Conservation (phyloP, 1,139 yeast genomes). For the Candida sp. region DNA sequence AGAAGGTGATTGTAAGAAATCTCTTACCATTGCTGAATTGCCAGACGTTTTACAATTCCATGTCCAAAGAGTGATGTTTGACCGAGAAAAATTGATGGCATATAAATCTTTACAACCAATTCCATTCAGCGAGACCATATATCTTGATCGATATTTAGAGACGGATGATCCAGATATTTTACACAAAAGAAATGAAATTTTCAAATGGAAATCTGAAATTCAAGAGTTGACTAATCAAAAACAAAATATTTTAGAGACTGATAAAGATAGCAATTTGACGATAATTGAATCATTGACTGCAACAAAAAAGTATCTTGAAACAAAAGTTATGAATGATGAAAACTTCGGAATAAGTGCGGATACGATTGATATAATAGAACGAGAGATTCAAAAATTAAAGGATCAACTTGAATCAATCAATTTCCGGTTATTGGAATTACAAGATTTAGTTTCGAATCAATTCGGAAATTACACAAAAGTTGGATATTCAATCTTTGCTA, state of each 20-base stretch:
- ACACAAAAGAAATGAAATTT: constrained; percentile 54
- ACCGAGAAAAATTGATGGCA: constrained; percentile 66
- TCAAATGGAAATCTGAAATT: constrained; percentile 61
- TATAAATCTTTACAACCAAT: constrained; percentile 82
- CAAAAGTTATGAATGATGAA: constrained; percentile 20
- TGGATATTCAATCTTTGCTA: constrained; percentile 84
- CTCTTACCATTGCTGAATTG: constrained; percentile 63
- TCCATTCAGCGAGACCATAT: constrained; percentile 73
- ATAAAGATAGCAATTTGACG: constrained; percentile 49
- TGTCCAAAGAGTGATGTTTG: constrained; percentile 90
- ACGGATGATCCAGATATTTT: constrained; percentile 59
- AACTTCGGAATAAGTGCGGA: constrained; percentile 22
- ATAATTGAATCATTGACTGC: constrained; percentile 44
- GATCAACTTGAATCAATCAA: constrained; percentile 15
- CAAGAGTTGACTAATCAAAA: constrained; percentile 40
- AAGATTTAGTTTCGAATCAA: constrained; percentile 49
- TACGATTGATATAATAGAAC: constrained; percentile 34
- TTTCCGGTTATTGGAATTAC: constrained; percentile 33
- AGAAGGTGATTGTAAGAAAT: constrained; percentile 70
- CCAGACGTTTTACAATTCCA: constrained; percentile 89
- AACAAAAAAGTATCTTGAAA: constrained; percentile 54
- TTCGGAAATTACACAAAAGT: constrained; percentile 57
- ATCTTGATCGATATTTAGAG: constrained; percentile 85
- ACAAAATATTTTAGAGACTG: constrained; percentile 36
- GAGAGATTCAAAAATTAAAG: constrained; percentile 20